Evolutionary conservation across 352 stramenopile species (phyloP).

Genomic region (Aphanomyces euteiches): DNA sequence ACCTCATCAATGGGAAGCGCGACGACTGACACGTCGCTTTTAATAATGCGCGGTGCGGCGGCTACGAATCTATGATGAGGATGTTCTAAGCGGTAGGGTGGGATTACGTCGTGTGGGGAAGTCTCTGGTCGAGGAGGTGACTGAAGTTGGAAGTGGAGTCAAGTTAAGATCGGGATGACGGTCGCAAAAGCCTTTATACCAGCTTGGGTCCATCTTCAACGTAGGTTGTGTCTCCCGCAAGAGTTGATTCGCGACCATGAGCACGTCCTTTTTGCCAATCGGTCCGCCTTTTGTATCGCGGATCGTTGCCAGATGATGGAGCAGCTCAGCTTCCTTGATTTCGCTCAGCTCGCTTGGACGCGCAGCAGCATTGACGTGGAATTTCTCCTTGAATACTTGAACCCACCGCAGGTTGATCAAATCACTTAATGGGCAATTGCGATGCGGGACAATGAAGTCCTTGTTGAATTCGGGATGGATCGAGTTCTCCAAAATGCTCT

Average conservation of each 20-base stretch:
- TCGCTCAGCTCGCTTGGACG: constrained; percentile 1
- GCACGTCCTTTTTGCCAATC: constrained; percentile 20
- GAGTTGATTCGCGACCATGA: constrained; percentile 15
- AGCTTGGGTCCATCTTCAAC: constrained; percentile 21
- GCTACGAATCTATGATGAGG: neutral
- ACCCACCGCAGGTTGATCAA: constrained; percentile 22
- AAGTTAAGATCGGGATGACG: constrained; percentile 22
- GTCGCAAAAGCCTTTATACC: constrained; percentile 24
- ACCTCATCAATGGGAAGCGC: neutral
- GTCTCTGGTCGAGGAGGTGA: neutral
- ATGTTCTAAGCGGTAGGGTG: neutral
- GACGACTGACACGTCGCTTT: too few relatives aligned
- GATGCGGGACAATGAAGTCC: constrained; percentile 21
- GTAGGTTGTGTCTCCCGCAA: constrained; percentile 1
- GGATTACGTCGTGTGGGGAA: neutral
- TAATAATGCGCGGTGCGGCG: too few relatives aligned
- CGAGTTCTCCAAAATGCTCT: constrained; percentile 17
- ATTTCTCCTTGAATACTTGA: constrained; percentile 25
- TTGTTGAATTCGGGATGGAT: constrained; percentile 27
- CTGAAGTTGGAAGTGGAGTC: neutral
- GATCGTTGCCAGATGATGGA: constrained; percentile 3
- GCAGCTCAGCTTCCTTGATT: constrained; percentile 15
- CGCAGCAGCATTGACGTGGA: neutral
- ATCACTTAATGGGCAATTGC: constrained; percentile 9
- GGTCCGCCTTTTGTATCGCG: constrained; percentile 18